Evolutionary conservation across 108 stramenopile species (phyloP).

Genomic region (Craspedostauros australis): DNA sequence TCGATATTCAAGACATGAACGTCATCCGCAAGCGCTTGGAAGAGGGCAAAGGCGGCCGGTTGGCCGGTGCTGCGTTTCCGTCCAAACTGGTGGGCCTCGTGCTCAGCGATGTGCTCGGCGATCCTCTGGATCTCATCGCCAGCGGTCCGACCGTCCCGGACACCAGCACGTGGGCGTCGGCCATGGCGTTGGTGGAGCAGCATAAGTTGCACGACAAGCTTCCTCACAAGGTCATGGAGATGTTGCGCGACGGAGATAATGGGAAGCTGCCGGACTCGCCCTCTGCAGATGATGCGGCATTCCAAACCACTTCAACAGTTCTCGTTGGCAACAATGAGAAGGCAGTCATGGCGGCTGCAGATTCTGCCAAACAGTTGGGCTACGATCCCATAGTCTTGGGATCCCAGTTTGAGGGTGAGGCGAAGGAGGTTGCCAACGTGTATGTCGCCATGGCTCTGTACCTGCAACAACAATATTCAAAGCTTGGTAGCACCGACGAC

Average conservation of each 20-base stretch:
- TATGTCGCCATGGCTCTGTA: slow-evolving; percentile 71
- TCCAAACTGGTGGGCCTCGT: slow-evolving; percentile 55
- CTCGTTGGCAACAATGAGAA: slow-evolving; percentile 77
- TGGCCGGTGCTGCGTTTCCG: slow-evolving; percentile 52
- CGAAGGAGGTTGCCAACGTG: slow-evolving; percentile 54
- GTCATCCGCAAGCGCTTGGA: slow-evolving; percentile 75
- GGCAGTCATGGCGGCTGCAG: slow-evolving; percentile 69
- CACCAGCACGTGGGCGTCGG: slow-evolving; percentile 51
- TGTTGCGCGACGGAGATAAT: slow-evolving; percentile 22
- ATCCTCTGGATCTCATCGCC: slow-evolving; percentile 84
- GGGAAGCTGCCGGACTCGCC: slow-evolving; percentile 45
- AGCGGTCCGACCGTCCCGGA: slow-evolving; percentile 82
- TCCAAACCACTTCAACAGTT: slow-evolving; percentile 38
- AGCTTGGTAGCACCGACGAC: slow-evolving; percentile 4
- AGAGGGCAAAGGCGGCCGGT: slow-evolving; percentile 69
- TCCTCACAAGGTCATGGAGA: slow-evolving; percentile 15
- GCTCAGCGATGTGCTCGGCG: slow-evolving; percentile 71
- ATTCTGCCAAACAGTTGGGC: slow-evolving; percentile 49
- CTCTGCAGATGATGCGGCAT: slow-evolving; percentile 37
- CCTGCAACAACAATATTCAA: slow-evolving; percentile 26
- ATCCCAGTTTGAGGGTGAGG: slow-evolving; percentile 73
- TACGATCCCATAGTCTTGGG: slow-evolving; percentile 75
- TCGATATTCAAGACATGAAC: slow-evolving; percentile 82
- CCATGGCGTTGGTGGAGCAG: slow-evolving; percentile 44
- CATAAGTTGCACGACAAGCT: slow-evolving; percentile 33